Percentiles rank a stretch among this genome's conserved stretches.
Conservation (phyloP, 2,329 filamentous ascomycete genomes). For the Aspergillus tubingensis region DNA sequence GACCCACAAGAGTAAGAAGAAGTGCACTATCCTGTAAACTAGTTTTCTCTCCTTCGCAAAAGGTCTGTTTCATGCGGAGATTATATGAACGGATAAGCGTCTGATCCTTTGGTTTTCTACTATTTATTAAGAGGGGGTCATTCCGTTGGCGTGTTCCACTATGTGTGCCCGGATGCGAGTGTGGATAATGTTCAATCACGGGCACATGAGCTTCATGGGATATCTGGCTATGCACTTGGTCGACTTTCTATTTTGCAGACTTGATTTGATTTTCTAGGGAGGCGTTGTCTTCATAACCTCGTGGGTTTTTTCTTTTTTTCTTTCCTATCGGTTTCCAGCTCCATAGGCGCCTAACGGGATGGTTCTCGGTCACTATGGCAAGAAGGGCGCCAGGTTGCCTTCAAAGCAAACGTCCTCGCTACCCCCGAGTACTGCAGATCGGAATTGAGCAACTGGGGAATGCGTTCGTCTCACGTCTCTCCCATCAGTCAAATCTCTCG, state of each 20-base stretch:
- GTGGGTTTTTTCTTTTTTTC: constrained; percentile 37
- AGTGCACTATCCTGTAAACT: constrained; percentile 83
- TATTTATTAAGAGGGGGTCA: constrained; percentile 30
- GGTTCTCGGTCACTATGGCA: constrained; percentile 31
- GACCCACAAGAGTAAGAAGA: constrained; percentile 66
- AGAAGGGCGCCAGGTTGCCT: constrained; percentile 19
- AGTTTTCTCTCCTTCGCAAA: constrained; percentile 30
- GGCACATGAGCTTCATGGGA: constrained; percentile 36
- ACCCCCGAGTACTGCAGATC: constrained; percentile 19
- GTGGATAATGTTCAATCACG: constrained; percentile 43
- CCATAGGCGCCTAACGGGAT: constrained; percentile 25
- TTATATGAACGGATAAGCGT: constrained; percentile 37
- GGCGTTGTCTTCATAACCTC: constrained; percentile 48
- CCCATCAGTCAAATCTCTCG: constrained; percentile 12
- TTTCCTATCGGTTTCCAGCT: constrained; percentile 14
- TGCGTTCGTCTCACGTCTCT: constrained; percentile 20
- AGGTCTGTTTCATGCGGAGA: constrained; percentile 36
- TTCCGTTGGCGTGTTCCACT: constrained; percentile 31
- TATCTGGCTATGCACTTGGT: constrained; percentile 41
- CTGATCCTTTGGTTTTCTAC: constrained; percentile 35
- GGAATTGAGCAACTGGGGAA: constrained; percentile 24
- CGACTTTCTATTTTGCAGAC: constrained; percentile 45
- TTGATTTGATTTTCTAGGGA: constrained; percentile 45
- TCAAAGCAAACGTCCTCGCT: constrained; percentile 19
- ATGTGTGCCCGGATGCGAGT: constrained; percentile 37